These are phyloP conservation scores for Lactifluus rugatus DNA, from an alignment of 768 basidiomycete species.

Conservation along the genomic window DNA sequence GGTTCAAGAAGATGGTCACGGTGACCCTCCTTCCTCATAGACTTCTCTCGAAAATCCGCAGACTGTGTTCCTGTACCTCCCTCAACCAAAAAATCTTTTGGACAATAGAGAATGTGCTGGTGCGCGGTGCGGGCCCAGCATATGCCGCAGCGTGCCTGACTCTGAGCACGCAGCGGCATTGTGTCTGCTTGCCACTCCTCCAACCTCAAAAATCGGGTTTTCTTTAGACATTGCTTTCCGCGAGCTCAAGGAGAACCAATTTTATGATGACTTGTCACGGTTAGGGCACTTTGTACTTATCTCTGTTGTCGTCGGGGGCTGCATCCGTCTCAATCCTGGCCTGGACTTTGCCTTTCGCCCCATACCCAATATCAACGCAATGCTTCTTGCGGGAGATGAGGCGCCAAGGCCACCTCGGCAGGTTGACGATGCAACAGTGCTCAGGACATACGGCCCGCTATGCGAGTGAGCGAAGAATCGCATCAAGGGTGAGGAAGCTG, in stretches of 20 bases:
- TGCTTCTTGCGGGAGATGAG: no score
- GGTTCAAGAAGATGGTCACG: conserved; percentile 87
- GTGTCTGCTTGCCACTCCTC: conserved; percentile 59
- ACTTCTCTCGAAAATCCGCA: conserved; percentile 32
- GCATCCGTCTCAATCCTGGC: conserved; percentile 78
- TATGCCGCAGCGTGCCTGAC: conserved; percentile 33
- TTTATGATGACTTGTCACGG: no score
- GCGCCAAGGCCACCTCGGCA: no score
- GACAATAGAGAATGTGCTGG: conserved; percentile 59
- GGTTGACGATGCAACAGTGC: no score
- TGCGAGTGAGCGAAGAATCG: no score
- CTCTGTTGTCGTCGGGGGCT: no score
- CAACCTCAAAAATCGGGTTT: conserved; percentile 72
- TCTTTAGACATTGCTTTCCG: conserved; percentile 81
- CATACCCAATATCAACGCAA: no score
- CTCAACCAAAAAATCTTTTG: conserved; percentile 53
- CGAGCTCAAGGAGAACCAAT: conserved; percentile 78
- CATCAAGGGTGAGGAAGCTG: no score
- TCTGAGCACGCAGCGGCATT: conserved; percentile 26
- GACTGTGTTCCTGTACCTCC: conserved; percentile 43
- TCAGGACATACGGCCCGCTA: no score
- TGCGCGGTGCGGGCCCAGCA: no score
- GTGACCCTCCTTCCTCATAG: no score
- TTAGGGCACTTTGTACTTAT: no score
- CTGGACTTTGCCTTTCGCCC: conserved; percentile 49